A percentile compares a stretch with the other conserved stretches of the same genome.
These are phyloP conservation scores for Melampsora abietis-canadensis DNA, from an alignment of 1,284 basidiomycete genomes.

Conservation along the genomic window DNA sequence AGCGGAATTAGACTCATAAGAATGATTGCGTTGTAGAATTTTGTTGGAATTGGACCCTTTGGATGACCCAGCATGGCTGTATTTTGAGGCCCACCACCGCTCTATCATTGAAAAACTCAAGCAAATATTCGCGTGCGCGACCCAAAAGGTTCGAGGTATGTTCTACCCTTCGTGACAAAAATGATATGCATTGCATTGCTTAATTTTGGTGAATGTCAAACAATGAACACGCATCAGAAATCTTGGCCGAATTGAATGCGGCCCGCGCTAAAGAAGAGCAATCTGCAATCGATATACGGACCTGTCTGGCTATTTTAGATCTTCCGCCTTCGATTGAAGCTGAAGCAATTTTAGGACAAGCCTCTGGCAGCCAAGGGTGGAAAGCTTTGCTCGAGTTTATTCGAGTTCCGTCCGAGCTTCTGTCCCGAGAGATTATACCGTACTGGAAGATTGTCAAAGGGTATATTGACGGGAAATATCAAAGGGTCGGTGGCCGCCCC, in stretches of 20 bases:
- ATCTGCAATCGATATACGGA: slow-evolving; percentile 46
- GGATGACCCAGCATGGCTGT: slow-evolving; percentile 88
- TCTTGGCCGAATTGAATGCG: slow-evolving; percentile 53
- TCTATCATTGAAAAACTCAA: slow-evolving; percentile 78
- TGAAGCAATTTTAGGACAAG: slow-evolving; percentile 57
- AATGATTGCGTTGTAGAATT: slow-evolving; percentile 57
- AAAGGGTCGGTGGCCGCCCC: slow-evolving; percentile 61
- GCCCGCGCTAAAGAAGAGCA: slow-evolving; percentile 46
- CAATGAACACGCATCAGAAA: slow-evolving; percentile 64
- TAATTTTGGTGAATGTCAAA: slow-evolving; percentile 61
- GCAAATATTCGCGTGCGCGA: slow-evolving; percentile 62
- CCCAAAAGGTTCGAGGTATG: slow-evolving; percentile 63
- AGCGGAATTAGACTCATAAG: slow-evolving; percentile 52
- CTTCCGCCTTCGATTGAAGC: slow-evolving; percentile 45
- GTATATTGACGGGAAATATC: slow-evolving; percentile 86
- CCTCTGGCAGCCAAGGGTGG: slow-evolving; percentile 73
- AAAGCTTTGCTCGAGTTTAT: slow-evolving; percentile 67
- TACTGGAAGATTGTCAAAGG: slow-evolving; percentile 90
- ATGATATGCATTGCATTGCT: slow-evolving; percentile 49
- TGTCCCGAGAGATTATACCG: slow-evolving; percentile 68
- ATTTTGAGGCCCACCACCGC: slow-evolving; percentile 86
- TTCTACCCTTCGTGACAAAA: slow-evolving; percentile 20
- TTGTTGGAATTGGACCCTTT: slow-evolving; percentile 73
- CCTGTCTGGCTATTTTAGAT: slow-evolving; percentile 41
- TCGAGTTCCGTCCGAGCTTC: slow-evolving; percentile 58